A percentile compares a stretch with the other conserved stretches of the same genome.
phyloP scores from a whole-genome alignment of 352 stramenopile genomes.

The Sclerospora graminicola region DNA sequence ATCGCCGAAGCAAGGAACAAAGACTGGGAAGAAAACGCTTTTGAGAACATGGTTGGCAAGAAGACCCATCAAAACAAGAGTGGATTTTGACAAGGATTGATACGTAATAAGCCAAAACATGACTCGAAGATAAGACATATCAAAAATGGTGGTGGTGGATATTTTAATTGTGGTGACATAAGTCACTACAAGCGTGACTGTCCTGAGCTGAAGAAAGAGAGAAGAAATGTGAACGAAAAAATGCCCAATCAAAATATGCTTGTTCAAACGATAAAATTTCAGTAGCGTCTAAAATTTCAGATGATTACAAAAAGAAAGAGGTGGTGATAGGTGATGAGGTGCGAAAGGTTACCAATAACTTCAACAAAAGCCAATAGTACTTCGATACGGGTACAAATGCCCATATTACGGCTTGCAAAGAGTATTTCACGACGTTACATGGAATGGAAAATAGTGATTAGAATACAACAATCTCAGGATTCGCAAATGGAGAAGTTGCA shows the following conservation, averaged over 20 bases:
- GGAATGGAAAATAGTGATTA: neutral
- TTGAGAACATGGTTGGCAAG: slow-evolving; percentile 1
- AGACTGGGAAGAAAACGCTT: neutral
- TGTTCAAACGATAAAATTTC: neutral
- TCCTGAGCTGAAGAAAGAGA: neutral
- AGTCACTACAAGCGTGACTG: slow-evolving; percentile 1
- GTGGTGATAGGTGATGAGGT: neutral
- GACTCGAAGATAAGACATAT: neutral
- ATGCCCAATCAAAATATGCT: neutral
- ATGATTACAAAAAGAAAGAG: neutral
- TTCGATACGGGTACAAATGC: neutral
- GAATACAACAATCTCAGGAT: too few species aligned
- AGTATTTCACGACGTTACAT: neutral
- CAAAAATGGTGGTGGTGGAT: neutral
- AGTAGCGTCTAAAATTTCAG: neutral
- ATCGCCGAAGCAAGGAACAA: too few species aligned
- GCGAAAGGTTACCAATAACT: neutral
- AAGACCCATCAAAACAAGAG: neutral
- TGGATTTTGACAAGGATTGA: neutral
- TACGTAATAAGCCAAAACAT: neutral
- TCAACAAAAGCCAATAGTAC: neutral
- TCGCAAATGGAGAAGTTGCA: neutral
- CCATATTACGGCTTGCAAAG: neutral
- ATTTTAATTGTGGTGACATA: neutral
- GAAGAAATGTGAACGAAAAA: neutral